Percentiles rank a stretch among this genome's conserved stretches.
Evolutionary conservation across 75 land plant genomes (phyloP).

Genomic region (Ceratopteris richardii): DNA sequence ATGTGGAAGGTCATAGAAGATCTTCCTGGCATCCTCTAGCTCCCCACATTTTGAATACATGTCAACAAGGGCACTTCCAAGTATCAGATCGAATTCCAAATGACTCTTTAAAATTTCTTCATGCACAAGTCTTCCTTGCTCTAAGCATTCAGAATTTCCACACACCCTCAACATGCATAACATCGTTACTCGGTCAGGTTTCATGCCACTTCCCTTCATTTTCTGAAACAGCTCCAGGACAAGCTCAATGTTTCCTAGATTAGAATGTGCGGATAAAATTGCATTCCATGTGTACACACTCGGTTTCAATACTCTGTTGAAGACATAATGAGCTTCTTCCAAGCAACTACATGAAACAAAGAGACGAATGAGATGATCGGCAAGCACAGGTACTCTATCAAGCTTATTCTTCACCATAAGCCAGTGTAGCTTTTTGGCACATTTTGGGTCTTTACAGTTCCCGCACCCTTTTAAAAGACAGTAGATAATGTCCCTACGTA

Average conservation of each 20-base stretch:
- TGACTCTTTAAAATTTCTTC: neutral
- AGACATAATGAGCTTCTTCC: neutral
- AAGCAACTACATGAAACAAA: neutral
- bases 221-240: neutral
- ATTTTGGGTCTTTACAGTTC: neutral
- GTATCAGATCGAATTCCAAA: slow-evolving; percentile 20
- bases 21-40: slow-evolving; percentile 24
- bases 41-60: slow-evolving; percentile 41
- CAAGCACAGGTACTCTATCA: neutral
- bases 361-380: slow-evolving; percentile 1
- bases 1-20: slow-evolving; percentile 29
- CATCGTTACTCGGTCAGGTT: neutral
- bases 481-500: slow-evolving; percentile 1
- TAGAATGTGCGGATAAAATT: neutral
- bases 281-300: slow-evolving; percentile 3
- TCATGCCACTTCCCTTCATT: neutral
- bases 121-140: neutral
- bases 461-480: neutral
- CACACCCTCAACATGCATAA: neutral
- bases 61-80: slow-evolving; percentile 42
- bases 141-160: neutral
- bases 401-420: neutral
- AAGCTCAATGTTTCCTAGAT: neutral
- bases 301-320: neutral
- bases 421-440: neutral